Percentiles rank a stretch among this genome's conserved stretches.
phyloP scores from a whole-genome alignment of 2,329 filamentous ascomycete species.

The Camptophora hylomeconis region DNA sequence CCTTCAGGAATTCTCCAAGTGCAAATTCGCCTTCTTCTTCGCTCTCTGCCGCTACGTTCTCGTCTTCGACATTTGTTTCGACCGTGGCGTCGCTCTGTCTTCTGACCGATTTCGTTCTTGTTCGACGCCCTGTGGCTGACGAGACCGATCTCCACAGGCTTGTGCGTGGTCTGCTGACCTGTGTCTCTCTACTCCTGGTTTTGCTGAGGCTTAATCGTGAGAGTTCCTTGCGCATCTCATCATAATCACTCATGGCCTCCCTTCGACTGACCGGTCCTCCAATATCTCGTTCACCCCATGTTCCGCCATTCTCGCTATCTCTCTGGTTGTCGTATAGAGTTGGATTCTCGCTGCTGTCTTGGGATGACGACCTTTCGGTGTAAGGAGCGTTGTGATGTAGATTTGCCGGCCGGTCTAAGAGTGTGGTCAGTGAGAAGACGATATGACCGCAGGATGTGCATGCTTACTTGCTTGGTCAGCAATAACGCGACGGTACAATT shows the following conservation, averaged over 20 bases:
- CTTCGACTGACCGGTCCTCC: constrained; percentile 40
- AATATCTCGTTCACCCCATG: constrained; percentile 50
- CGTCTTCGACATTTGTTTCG: constrained; percentile 25
- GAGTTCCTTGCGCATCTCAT: constrained; percentile 43
- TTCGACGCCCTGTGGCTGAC: constrained; percentile 7
- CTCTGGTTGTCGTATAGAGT: too few relatives aligned
- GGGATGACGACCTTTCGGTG: neutral
- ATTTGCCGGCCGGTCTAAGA: too few relatives aligned
- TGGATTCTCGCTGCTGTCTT: constrained; percentile 1
- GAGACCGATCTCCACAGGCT: constrained; percentile 16
- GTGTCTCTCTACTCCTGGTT: constrained; percentile 17
- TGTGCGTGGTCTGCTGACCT: constrained; percentile 18
- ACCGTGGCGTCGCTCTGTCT: constrained; percentile 25
- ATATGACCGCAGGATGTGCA: constrained; percentile 5
- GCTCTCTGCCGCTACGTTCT: constrained; percentile 20
- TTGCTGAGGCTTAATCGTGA: constrained; percentile 36
- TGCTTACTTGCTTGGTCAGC: too few relatives aligned
- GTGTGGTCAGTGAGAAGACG: constrained; percentile 1
- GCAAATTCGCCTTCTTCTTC: constrained; percentile 48
- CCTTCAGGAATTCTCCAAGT: constrained; percentile 55
- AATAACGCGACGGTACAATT: too few relatives aligned
- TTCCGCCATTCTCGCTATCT: constrained; percentile 30
- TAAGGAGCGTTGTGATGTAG: neutral
- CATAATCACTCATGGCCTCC: constrained; percentile 46
- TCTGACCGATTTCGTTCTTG: constrained; percentile 6